phyloP scores from a whole-genome alignment of 2,329 filamentous ascomycete species.

The Xylariaceae sp. region DNA sequence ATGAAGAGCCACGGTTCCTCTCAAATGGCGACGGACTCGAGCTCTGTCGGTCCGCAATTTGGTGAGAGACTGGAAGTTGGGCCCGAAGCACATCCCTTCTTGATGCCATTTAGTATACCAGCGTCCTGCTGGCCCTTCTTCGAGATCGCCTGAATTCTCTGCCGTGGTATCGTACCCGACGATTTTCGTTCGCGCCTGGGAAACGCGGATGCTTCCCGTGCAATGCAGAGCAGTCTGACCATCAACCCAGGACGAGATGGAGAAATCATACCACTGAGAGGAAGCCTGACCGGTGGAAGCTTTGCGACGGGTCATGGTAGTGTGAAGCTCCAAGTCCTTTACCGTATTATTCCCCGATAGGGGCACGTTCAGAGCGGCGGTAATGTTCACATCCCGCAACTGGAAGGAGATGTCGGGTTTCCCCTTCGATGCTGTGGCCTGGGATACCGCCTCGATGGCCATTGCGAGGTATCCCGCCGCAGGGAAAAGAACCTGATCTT shows the following conservation, averaged over 20 bases:
- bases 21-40: neutral
- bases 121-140: neutral
- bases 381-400: neutral
- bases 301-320: conserved; percentile 7
- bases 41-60: conserved; percentile 12
- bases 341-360: neutral
- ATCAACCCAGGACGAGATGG: conserved; percentile 12
- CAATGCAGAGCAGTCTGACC: conserved; percentile 14
- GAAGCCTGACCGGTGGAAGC: conserved; percentile 3
- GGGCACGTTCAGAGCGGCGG: neutral
- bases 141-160: neutral
- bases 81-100: conserved; percentile 17
- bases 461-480: conserved; percentile 19
- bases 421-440: neutral
- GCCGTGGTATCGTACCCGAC: neutral
- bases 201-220: conserved; percentile 9
- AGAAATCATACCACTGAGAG: conserved; percentile 17
- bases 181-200: neutral
- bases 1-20: neutral
- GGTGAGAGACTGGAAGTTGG: conserved; percentile 16
- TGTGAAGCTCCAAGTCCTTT: conserved; percentile 7
- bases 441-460: conserved; percentile 17
- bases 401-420: neutral
- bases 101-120: conserved; percentile 15
- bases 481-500: conserved; percentile 18